A percentile compares a stretch with the other conserved stretches of the same genome.
phyloP scores from a whole-genome alignment of 345 rosid genomes.

The Lumnitzera racemosa region DNA sequence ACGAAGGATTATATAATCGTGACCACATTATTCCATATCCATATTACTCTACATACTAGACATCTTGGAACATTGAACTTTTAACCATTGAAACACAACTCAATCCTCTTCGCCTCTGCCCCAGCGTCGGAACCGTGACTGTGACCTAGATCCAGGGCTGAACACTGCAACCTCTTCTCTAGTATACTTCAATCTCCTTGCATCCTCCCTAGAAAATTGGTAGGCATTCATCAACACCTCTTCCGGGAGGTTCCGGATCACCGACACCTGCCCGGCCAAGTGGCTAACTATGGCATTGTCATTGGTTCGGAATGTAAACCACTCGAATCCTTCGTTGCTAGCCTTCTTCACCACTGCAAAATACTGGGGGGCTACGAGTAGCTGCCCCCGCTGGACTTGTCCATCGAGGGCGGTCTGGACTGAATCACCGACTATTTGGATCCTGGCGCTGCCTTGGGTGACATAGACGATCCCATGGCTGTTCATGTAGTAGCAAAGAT shows the following conservation, averaged over 20 bases:
- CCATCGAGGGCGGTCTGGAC: slow-evolving; percentile 23
- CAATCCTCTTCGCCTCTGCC: too few species aligned
- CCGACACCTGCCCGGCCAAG: slow-evolving; percentile 24
- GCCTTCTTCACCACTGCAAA: slow-evolving; percentile 25
- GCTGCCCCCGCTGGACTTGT: slow-evolving; percentile 21
- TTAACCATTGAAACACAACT: too few species aligned
- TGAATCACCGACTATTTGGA: slow-evolving; percentile 24
- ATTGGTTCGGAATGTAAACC: slow-evolving; percentile 31
- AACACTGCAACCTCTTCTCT: slow-evolving; percentile 17
- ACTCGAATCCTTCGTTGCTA: slow-evolving; percentile 20
- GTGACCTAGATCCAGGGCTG: slow-evolving; percentile 12
- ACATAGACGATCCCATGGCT: slow-evolving; percentile 30
- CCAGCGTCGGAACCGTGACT: neutral
- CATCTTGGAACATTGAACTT: too few species aligned
- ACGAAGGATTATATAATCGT: too few species aligned
- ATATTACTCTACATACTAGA: too few species aligned
- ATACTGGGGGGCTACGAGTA: slow-evolving; percentile 27
- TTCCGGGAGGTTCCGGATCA: slow-evolving; percentile 19
- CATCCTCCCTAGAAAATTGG: slow-evolving; percentile 25
- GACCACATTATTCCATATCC: too few species aligned
- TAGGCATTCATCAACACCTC: slow-evolving; percentile 28
- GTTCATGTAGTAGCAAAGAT: slow-evolving; percentile 32
- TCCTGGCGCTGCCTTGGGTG: slow-evolving; percentile 20
- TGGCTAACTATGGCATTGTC: slow-evolving; percentile 16
- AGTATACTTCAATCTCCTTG: slow-evolving; percentile 22